Conservation (phyloP, 2,329 filamentous ascomycete species). For the Fusarium chlamydosporum region DNA sequence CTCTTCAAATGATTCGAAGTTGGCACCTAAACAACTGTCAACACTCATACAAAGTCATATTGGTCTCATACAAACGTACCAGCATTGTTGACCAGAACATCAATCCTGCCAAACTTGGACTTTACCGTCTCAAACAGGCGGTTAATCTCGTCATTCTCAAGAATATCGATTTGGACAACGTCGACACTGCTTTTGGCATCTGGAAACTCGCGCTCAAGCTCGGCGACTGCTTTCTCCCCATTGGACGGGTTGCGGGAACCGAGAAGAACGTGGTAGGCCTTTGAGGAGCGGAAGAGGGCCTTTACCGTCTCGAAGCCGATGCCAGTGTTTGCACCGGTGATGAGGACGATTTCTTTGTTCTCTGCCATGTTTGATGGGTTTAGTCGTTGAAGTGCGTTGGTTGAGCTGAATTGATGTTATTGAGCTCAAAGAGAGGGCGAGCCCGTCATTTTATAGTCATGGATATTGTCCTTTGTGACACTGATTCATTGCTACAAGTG, state of each 20-base stretch:
- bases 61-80: slow-evolving; percentile 53
- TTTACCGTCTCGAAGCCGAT: slow-evolving; percentile 72
- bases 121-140: slow-evolving; percentile 60
- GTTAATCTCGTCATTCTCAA: slow-evolving; percentile 66
- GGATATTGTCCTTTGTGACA: not conserved
- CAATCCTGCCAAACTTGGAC: slow-evolving; percentile 61
- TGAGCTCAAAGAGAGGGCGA: not conserved
- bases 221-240: slow-evolving; percentile 62
- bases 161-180: slow-evolving; percentile 67
- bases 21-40: slow-evolving; percentile 53
- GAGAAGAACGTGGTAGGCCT: slow-evolving; percentile 68
- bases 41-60: not conserved
- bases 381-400: not conserved
- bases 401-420: not conserved
- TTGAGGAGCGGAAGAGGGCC: slow-evolving; percentile 63
- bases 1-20: slow-evolving; percentile 58
- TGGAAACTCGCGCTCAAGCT: slow-evolving; percentile 59
- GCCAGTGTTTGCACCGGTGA: slow-evolving; percentile 74
- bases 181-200: slow-evolving; percentile 59
- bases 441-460: slow-evolving; percentile 13
- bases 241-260: slow-evolving; percentile 67
- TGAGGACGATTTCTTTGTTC: slow-evolving; percentile 62
- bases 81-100: slow-evolving; percentile 71
- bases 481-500: slow-evolving; percentile 13
- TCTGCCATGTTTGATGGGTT: slow-evolving; percentile 32